A percentile compares a stretch with the other conserved stretches of the same genome.
Conservation (phyloP, 83 land plant species). For the Picea abies region DNA sequence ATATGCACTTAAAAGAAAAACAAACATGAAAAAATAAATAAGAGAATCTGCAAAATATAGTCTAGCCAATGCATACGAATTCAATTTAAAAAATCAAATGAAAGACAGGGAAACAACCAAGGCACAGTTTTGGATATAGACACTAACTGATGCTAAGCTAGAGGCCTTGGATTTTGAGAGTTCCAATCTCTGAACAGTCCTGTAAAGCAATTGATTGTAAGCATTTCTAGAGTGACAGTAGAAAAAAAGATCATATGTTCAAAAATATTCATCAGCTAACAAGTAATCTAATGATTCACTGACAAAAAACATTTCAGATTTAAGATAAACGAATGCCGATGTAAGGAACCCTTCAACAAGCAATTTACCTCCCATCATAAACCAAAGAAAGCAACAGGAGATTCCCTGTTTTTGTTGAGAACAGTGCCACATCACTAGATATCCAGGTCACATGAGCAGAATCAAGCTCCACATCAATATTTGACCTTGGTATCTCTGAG, state of each 20-base stretch:
- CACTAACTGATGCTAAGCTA: constrained; percentile 85
- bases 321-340: neutral
- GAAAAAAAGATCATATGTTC: neutral
- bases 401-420: constrained; percentile 94
- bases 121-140: neutral
- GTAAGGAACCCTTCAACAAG: neutral
- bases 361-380: constrained; percentile 85
- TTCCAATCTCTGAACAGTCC: constrained; percentile 93
- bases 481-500: constrained; percentile 82
- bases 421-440: constrained; percentile 81
- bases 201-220: constrained; percentile 25
- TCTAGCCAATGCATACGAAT: neutral
- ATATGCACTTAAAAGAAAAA: constrained; percentile 59
- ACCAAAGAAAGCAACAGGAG: constrained; percentile 75
- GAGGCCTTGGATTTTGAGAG: constrained; percentile 92
- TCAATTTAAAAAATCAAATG: neutral
- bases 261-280: neutral
- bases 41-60: neutral
- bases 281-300: neutral
- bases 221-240: neutral
- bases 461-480: constrained; percentile 88
- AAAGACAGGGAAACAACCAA: constrained; percentile 6
- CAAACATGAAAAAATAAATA: neutral
- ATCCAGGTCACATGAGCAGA: constrained; percentile 95
- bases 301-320: neutral